phyloP scores from a whole-genome alignment of 805 yeast genomes.

The Spathaspora arborariae region DNA sequence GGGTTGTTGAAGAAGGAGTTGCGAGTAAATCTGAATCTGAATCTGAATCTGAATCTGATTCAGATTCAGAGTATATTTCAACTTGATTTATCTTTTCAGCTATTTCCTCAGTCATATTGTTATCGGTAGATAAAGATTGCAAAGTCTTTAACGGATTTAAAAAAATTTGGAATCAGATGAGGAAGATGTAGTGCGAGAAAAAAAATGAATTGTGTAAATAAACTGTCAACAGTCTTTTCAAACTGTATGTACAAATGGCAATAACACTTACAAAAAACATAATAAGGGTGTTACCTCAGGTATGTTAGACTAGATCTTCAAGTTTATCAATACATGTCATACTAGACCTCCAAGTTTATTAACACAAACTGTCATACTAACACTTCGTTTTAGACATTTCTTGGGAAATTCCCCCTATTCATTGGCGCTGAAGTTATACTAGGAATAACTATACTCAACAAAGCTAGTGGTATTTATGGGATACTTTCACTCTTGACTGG shows the following conservation, averaged over 20 bases:
- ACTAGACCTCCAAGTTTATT: neutral
- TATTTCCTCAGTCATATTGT: neutral
- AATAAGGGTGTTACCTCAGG: conserved; percentile 15
- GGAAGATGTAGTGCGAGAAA: neutral
- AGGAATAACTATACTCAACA: conserved; percentile 75
- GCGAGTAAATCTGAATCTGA: conserved; percentile 2
- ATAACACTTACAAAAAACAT: neutral
- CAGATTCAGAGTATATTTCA: conserved; percentile 5
- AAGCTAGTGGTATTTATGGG: conserved; percentile 87
- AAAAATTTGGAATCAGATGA: neutral
- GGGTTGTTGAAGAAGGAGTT: conserved; percentile 12
- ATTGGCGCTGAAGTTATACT: conserved; percentile 82
- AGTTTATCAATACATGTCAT: neutral
- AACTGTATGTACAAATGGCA: neutral
- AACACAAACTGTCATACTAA: neutral
- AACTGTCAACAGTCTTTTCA: neutral
- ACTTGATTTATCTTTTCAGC: neutral
- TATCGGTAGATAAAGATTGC: neutral
- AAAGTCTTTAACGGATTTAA: neutral
- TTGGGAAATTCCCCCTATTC: conserved; percentile 73
- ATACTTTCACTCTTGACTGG: conserved; percentile 83
- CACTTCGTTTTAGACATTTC: conserved; percentile 45
- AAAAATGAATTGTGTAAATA: neutral
- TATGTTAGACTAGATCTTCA: conserved; percentile 11
- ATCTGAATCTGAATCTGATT: conserved; percentile 14